Conservation (phyloP, 2,329 filamentous ascomycete genomes). For the Talaromyces marneffei region DNA sequence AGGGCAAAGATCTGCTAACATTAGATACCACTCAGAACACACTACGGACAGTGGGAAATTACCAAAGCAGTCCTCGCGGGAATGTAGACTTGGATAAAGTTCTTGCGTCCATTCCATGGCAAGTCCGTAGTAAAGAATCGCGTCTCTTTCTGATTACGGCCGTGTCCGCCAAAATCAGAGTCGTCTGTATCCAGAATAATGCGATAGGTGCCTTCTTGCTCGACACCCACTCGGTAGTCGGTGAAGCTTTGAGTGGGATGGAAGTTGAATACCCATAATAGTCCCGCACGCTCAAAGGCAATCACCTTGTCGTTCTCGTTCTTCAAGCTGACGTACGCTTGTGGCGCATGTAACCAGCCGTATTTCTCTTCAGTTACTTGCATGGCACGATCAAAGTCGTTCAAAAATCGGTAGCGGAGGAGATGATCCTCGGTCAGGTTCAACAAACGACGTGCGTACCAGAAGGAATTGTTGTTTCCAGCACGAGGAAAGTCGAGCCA, state of each 20-base stretch:
- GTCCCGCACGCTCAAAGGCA: slow-evolving; percentile 85
- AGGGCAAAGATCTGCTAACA: slow-evolving; percentile 10
- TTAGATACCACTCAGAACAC: neutral
- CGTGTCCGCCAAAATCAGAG: slow-evolving; percentile 70
- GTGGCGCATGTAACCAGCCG: slow-evolving; percentile 78
- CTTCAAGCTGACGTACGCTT: slow-evolving; percentile 91
- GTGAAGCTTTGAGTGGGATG: slow-evolving; percentile 76
- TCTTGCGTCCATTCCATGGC: slow-evolving; percentile 82
- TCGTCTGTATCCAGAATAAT: slow-evolving; percentile 79
- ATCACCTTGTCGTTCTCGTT: slow-evolving; percentile 90
- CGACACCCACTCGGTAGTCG: slow-evolving; percentile 88
- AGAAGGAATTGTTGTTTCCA: slow-evolving; percentile 88
- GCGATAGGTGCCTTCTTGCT: slow-evolving; percentile 76
- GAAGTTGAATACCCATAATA: slow-evolving; percentile 97
- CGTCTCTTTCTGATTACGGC: slow-evolving; percentile 69
- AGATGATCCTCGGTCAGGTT: slow-evolving; percentile 83
- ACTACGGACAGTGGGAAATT: slow-evolving; percentile 28
- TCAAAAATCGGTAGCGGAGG: slow-evolving; percentile 83
- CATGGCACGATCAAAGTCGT: slow-evolving; percentile 91
- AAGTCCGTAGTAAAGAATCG: slow-evolving; percentile 89
- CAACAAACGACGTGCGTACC: slow-evolving; percentile 87
- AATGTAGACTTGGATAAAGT: slow-evolving; percentile 89
- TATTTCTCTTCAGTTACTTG: slow-evolving; percentile 81
- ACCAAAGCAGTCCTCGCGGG: slow-evolving; percentile 79
- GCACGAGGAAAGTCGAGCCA: slow-evolving; percentile 97